A percentile compares a stretch with the other conserved stretches of the same genome.
phyloP scores from a whole-genome alignment of 1,284 basidiomycete genomes.

The Coniophora puteana region DNA sequence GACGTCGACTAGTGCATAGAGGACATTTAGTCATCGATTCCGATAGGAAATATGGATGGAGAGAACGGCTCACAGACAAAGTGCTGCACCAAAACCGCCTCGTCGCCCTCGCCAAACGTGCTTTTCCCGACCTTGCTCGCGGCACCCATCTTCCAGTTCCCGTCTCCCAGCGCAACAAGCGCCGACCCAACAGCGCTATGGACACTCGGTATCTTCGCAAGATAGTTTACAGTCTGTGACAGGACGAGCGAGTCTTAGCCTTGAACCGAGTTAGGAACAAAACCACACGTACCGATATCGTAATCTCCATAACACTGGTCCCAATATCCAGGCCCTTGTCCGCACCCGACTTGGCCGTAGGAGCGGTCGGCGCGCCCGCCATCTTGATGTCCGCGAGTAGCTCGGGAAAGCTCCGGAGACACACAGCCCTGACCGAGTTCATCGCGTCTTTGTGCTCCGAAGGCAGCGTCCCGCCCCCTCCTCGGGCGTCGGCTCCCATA shows the following conservation, averaged over 20 bases:
- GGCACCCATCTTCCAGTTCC: slow-evolving; percentile 87
- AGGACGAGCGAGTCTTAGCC: neutral
- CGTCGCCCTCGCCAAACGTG: slow-evolving; percentile 46
- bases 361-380: slow-evolving; percentile 39
- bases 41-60: neutral
- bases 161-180: slow-evolving; percentile 68
- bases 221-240: slow-evolving; percentile 59
- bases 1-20: slow-evolving; percentile 53
- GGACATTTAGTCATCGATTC: neutral
- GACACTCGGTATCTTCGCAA: slow-evolving; percentile 66
- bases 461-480: slow-evolving; percentile 41
- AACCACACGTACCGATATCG: slow-evolving; percentile 47
- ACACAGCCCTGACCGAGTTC: slow-evolving; percentile 58
- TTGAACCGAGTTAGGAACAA: neutral
- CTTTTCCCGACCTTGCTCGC: slow-evolving; percentile 59
- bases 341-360: slow-evolving; percentile 30
- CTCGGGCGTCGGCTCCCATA: slow-evolving; percentile 16
- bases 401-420: slow-evolving; percentile 77
- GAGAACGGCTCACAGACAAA: slow-evolving; percentile 53
- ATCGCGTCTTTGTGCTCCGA: slow-evolving; percentile 72
- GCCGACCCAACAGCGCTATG: slow-evolving; percentile 60
- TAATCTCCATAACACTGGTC: slow-evolving; percentile 62
- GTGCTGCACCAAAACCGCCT: slow-evolving; percentile 64
- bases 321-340: slow-evolving; percentile 46
- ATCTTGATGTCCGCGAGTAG: slow-evolving; percentile 72